Percentiles rank a stretch among this genome's conserved stretches.
These are phyloP conservation scores for Podila epicladia DNA, from an alignment of 192 early-diverging fungal genomes.

Conservation along the genomic window DNA sequence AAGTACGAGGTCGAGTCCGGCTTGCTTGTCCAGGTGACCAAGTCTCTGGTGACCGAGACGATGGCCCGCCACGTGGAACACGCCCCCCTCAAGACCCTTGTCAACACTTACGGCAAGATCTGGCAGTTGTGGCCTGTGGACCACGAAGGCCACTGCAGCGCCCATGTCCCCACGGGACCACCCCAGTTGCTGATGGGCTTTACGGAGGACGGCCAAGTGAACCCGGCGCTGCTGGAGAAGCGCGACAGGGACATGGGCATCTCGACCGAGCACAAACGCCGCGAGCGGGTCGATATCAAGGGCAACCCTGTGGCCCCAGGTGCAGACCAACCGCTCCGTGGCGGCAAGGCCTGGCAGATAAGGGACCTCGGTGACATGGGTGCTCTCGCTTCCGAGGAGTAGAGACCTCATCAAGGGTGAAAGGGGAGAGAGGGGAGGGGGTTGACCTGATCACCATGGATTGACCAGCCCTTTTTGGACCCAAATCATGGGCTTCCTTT, in stretches of 20 bases:
- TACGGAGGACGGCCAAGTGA: constrained; percentile 54
- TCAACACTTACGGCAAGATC: constrained; percentile 60
- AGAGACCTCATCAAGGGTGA: background rate
- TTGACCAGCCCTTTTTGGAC: background rate
- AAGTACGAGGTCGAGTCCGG: constrained; percentile 63
- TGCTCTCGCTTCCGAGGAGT: background rate
- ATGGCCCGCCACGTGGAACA: constrained; percentile 39
- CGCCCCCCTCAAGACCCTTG: constrained; percentile 31
- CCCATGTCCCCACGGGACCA: constrained; percentile 38
- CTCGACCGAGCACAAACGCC: constrained; percentile 22
- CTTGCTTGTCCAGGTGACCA: constrained; percentile 39
- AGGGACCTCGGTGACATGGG: constrained; percentile 12
- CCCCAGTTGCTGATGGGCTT: constrained; percentile 58
- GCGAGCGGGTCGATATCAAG: constrained; percentile 15
- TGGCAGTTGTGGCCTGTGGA: constrained; percentile 66
- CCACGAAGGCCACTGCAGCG: constrained; percentile 51
- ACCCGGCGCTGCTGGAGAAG: constrained; percentile 18
- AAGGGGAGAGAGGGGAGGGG: no score
- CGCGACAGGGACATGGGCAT: constrained; percentile 41
- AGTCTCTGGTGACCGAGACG: constrained; percentile 40
- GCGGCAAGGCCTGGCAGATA: constrained; percentile 20
- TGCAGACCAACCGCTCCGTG: constrained; percentile 19
- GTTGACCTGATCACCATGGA: no score
- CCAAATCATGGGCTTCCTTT: no score
- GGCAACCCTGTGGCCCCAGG: constrained; percentile 18